phyloP scores from a whole-genome alignment of 768 basidiomycete genomes.

The Lentinus brumalis region DNA sequence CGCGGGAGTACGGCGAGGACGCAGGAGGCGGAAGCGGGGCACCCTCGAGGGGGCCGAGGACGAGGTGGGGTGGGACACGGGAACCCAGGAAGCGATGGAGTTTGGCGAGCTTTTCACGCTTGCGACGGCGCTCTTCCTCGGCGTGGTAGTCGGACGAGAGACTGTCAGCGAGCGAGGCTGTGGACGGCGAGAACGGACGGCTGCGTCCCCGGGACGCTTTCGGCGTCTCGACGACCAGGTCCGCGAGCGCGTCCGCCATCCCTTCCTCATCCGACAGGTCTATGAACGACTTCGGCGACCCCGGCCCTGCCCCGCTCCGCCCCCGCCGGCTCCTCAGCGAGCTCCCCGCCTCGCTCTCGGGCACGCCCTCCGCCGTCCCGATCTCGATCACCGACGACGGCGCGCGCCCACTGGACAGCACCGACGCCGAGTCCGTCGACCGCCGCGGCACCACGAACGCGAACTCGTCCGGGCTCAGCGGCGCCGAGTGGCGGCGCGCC shows the following conservation, averaged over 20 bases:
- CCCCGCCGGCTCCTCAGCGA: slow-evolving; percentile 8
- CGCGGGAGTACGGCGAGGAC: neutral
- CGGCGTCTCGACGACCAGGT: slow-evolving; percentile 34
- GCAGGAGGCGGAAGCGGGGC: slow-evolving; percentile 36
- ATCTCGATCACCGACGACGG: slow-evolving; percentile 23
- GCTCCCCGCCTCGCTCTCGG: slow-evolving; percentile 20
- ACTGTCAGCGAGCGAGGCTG: slow-evolving; percentile 50
- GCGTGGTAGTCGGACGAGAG: slow-evolving; percentile 50
- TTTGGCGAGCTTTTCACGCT: slow-evolving; percentile 76
- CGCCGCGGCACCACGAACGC: slow-evolving; percentile 23
- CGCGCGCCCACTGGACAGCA: slow-evolving; percentile 1
- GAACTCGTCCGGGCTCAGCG: slow-evolving; percentile 51
- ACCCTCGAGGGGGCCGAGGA: slow-evolving; percentile 49
- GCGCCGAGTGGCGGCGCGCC: slow-evolving; percentile 56
- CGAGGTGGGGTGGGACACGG: slow-evolving; percentile 69
- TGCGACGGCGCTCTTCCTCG: slow-evolving; percentile 66
- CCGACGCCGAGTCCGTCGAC: slow-evolving; percentile 6
- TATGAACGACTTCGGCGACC: slow-evolving; percentile 56
- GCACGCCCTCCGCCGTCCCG: slow-evolving; percentile 22
- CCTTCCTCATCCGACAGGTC: slow-evolving; percentile 69
- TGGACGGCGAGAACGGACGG: slow-evolving; percentile 37
- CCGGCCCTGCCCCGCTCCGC: slow-evolving; percentile 21
- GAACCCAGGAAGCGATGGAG: slow-evolving; percentile 88
- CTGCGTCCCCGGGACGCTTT: slow-evolving; percentile 25
- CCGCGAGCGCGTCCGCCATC: slow-evolving; percentile 32